phyloP scores from a whole-genome alignment of 257 asterid genomes.

The Haberlea rhodopensis region DNA sequence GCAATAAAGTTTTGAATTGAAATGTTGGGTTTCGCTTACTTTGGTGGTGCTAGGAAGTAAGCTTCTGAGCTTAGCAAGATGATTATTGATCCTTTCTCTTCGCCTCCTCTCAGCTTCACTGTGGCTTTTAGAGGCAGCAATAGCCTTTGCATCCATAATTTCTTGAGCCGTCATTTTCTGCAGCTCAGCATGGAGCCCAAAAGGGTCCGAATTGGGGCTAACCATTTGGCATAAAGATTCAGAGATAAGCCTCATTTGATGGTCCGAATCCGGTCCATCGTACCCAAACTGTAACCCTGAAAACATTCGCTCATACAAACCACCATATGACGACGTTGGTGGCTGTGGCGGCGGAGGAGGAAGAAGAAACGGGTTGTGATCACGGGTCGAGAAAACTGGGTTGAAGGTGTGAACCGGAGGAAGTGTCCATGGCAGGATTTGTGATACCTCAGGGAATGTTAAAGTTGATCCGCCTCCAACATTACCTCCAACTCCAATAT shows the following conservation, averaged over 20 bases:
- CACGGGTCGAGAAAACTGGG: constrained; percentile 27
- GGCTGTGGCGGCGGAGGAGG: constrained; percentile 28
- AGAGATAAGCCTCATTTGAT: constrained; percentile 34
- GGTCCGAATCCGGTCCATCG: constrained; percentile 26
- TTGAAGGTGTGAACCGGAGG: constrained; percentile 42
- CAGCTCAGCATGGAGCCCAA: constrained; percentile 84
- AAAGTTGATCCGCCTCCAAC: constrained; percentile 29
- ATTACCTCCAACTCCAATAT: constrained; percentile 19
- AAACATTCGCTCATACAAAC: constrained; percentile 27
- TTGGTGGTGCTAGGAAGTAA: constrained; percentile 88
- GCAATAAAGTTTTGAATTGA: too few species aligned
- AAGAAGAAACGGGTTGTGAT: constrained; percentile 40
- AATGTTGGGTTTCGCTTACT: constrained; percentile 42
- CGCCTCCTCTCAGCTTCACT: constrained; percentile 96
- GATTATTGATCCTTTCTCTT: constrained; percentile 85
- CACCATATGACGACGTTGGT: constrained; percentile 27
- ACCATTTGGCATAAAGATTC: constrained; percentile 53
- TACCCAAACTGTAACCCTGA: constrained; percentile 28
- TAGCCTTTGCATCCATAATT: constrained; percentile 91
- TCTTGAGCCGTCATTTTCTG: constrained; percentile 91
- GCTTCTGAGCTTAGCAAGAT: constrained; percentile 83
- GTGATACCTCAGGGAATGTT: constrained; percentile 39
- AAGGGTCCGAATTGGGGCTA: constrained; percentile 48
- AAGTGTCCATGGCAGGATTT: constrained; percentile 45
- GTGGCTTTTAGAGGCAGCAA: constrained; percentile 90